Evolutionary conservation across 2,329 filamentous ascomycete genomes (phyloP), one percentile per base, ranked within the genome.

Genomic region (Colletotrichum liriopes): DNA sequence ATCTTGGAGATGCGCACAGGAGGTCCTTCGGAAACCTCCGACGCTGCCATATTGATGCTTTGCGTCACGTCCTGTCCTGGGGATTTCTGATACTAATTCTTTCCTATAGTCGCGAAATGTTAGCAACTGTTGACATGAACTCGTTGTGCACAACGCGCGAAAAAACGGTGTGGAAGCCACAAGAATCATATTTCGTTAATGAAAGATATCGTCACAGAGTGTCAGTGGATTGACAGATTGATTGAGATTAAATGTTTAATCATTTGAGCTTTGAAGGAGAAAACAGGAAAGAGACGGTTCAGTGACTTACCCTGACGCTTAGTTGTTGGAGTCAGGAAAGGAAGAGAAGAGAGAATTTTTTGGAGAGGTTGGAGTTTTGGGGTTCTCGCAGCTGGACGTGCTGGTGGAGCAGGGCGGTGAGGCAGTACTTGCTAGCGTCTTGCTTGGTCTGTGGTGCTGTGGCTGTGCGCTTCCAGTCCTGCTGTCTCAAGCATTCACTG

Each of bases 1-100:
- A 98, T 91, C 79, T 90, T 88, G 75, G 94, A 96, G 79, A 98
- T 96, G 73, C 94, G 91, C 74, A 98, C 89, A 14, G 90, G 90
- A 26, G 29, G 49, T 16, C 16, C 37, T 18, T 20, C 29, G 11
- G 47, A 32, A 35, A 12, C 49, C 77, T 91, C 39, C 6, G 23
- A 20, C 3, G 39, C 23, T 49, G 65, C 45, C 69, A 73, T 67
- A 1, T 23, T 41, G 2, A 18, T 29, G 3, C 3, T 7, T 35
- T 18, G 7, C 14, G 3, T 23, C 7, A 35, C 12, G n/a, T 45
- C 9, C n/a, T 41, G 26, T 20, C 51, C 11, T 37, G 14, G 26
- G 14, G 32, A 7, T 16, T 45, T 35, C 9, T 55, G 87, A 37
- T 49, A 11, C 59, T n/a, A 8, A 16, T 32, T 45, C 16, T 32